These are phyloP conservation scores for Phytophthora lateralis DNA, from an alignment of 352 stramenopile species.

Conservation along the genomic window DNA sequence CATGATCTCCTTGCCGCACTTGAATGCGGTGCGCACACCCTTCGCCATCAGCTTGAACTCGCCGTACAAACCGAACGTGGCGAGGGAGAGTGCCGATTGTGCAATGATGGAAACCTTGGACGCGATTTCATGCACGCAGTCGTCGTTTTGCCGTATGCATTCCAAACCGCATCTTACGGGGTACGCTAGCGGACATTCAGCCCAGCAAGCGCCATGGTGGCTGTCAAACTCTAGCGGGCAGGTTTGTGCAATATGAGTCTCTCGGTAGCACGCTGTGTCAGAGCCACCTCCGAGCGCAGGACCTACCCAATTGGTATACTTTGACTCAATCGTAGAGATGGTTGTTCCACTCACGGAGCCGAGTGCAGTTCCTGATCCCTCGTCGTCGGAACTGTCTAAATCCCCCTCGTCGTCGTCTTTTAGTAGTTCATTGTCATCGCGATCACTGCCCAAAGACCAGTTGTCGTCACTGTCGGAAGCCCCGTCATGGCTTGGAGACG, in stretches of 20 bases:
- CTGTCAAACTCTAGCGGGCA: constrained; percentile 33
- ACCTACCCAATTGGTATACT: constrained; percentile 35
- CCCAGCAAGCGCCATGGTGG: constrained; percentile 35
- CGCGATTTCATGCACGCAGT: constrained; percentile 39
- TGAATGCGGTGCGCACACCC: constrained; percentile 16
- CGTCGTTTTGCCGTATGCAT: constrained; percentile 42
- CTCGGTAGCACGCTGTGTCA: constrained; percentile 45
- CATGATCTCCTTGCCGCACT: constrained; percentile 39
- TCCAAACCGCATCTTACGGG: constrained; percentile 43
- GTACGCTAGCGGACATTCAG: constrained; percentile 40
- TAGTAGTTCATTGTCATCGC: neutral
- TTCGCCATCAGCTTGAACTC: constrained; percentile 31
- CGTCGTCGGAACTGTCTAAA: neutral
- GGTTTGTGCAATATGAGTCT: constrained; percentile 32
- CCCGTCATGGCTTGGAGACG: neutral
- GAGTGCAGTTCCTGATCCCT: neutral
- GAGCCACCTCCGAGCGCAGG: constrained; percentile 9
- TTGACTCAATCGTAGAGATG: constrained; percentile 21
- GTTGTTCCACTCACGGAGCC: neutral
- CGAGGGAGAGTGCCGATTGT: constrained; percentile 18
- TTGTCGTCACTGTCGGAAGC: constrained; percentile 10
- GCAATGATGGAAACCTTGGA: constrained; percentile 25
- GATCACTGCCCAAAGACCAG: neutral
- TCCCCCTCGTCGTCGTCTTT: constrained; percentile 4
- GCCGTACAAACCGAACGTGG: constrained; percentile 28